phyloP scores from a whole-genome alignment of 495 filamentous ascomycete genomes.

The Choiromyces venosus region DNA sequence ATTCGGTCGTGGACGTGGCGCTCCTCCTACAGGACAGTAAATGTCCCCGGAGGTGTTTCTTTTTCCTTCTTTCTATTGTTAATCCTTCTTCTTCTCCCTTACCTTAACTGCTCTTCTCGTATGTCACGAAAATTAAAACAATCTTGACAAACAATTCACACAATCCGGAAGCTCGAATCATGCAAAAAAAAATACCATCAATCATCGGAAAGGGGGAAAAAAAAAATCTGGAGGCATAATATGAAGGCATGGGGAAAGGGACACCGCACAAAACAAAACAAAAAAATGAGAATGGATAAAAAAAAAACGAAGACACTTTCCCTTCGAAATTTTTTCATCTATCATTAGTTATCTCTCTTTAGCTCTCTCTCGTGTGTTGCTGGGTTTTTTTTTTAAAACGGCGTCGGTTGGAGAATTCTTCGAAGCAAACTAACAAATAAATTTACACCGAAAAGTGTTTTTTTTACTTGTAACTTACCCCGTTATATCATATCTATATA shows the following conservation, averaged over 20 bases:
- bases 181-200: background rate
- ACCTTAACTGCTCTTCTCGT: slow-evolving; percentile 41
- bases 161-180: background rate
- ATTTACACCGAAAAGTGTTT: background rate
- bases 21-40: slow-evolving; percentile 58
- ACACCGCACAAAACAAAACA: slow-evolving; percentile 23
- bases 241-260: background rate
- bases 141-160: background rate
- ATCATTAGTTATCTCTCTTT: slow-evolving; percentile 3
- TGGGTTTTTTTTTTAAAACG: slow-evolving; percentile 3
- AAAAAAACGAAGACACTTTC: slow-evolving; percentile 12
- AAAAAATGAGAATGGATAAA: slow-evolving; percentile 23
- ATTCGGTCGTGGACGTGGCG: slow-evolving; percentile 83
- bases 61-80: slow-evolving; percentile 32
- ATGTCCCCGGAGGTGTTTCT: slow-evolving; percentile 29
- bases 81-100: slow-evolving; percentile 41
- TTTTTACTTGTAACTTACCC: too few relatives aligned
- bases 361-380: background rate
- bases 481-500: too few relatives aligned
- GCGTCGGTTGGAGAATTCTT: background rate
- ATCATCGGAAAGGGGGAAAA: slow-evolving; percentile 3
- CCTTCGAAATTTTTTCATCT: slow-evolving; percentile 9
- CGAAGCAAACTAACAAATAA: background rate
- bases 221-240: slow-evolving; percentile 5
- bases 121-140: slow-evolving; percentile 43